Evolutionary conservation across 768 basidiomycete genomes (phyloP).

Genomic region (Stropharia rugosoannulata): DNA sequence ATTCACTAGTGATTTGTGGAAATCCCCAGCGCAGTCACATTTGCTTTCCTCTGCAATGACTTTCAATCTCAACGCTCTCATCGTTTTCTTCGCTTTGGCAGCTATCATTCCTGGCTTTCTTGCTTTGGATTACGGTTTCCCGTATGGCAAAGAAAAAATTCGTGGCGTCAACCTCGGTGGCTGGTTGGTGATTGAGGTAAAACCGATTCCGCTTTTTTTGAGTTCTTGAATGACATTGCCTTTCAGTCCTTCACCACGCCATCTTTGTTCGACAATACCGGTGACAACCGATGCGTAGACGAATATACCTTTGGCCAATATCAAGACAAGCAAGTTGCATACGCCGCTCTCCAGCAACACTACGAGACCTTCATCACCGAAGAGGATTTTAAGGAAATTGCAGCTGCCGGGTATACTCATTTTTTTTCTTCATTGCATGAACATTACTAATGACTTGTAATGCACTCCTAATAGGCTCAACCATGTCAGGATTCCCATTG

Average conservation of each 20-base stretch:
- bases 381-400: conserved; percentile 69
- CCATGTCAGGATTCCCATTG: conserved; percentile 81
- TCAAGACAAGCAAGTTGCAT: background rate
- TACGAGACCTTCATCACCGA: conserved; percentile 86
- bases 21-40: background rate
- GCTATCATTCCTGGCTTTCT: conserved; percentile 4
- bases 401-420: conserved; percentile 62
- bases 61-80: background rate
- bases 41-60: background rate
- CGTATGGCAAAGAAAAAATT: conserved; percentile 13
- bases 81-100: conserved; percentile 2
- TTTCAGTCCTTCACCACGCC: conserved; percentile 12
- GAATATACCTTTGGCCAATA: conserved; percentile 14
- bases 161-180: conserved; percentile 16
- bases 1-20: background rate
- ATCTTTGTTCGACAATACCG: conserved; percentile 11
- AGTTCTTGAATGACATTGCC: background rate
- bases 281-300: conserved; percentile 9
- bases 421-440: background rate
- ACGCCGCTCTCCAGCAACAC: conserved; percentile 48
- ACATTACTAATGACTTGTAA: background rate
- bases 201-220: background rate
- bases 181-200: conserved; percentile 14
- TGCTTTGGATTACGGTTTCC: conserved; percentile 8
- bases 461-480: conserved; percentile 50